These are phyloP conservation scores for Phytopythium delawarense DNA, from an alignment of 352 stramenopile species.

Conservation along the genomic window DNA sequence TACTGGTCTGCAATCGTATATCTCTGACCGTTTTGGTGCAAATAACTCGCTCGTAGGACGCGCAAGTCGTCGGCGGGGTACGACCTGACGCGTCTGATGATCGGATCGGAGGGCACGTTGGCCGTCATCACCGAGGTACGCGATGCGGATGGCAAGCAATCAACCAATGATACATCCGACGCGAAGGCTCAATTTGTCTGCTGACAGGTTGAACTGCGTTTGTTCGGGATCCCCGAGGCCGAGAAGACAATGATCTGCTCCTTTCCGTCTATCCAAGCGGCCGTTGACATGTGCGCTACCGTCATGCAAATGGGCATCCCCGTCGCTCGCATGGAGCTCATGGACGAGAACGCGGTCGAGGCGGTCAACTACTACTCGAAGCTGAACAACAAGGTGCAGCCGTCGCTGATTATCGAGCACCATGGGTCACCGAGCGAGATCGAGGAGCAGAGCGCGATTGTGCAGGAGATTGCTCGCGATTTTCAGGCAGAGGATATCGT, in stretches of 20 bases:
- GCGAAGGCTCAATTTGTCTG: slow-evolving; percentile 5
- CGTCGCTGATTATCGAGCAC: slow-evolving; percentile 95
- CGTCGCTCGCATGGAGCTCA: slow-evolving; percentile 84
- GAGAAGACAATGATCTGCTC: slow-evolving; percentile 92
- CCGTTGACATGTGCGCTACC: slow-evolving; percentile 74
- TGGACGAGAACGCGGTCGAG: slow-evolving; percentile 75
- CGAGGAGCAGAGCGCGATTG: slow-evolving; percentile 82
- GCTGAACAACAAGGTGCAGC: slow-evolving; percentile 65
- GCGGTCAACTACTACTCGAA: slow-evolving; percentile 87
- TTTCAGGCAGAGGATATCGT: slow-evolving; percentile 83
- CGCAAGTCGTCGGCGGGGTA: slow-evolving; percentile 96
- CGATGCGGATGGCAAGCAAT: neutral
- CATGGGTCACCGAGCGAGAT: slow-evolving; percentile 77
- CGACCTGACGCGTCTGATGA: slow-evolving; percentile 93
- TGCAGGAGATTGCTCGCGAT: slow-evolving; percentile 84
- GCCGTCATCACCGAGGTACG: slow-evolving; percentile 91
- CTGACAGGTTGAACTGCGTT: slow-evolving; percentile 79
- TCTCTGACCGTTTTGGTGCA: neutral
- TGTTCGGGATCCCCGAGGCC: slow-evolving; percentile 91
- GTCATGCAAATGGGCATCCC: slow-evolving; percentile 88
- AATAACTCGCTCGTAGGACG: slow-evolving; percentile 31
- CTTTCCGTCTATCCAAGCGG: slow-evolving; percentile 89
- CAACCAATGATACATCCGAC: too few relatives aligned
- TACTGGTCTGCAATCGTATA: neutral
- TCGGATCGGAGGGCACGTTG: slow-evolving; percentile 94